A percentile compares a stretch with the other conserved stretches of the same genome.
Conservation (phyloP, 805 yeast genomes). For the Ogataea polymorpha region DNA sequence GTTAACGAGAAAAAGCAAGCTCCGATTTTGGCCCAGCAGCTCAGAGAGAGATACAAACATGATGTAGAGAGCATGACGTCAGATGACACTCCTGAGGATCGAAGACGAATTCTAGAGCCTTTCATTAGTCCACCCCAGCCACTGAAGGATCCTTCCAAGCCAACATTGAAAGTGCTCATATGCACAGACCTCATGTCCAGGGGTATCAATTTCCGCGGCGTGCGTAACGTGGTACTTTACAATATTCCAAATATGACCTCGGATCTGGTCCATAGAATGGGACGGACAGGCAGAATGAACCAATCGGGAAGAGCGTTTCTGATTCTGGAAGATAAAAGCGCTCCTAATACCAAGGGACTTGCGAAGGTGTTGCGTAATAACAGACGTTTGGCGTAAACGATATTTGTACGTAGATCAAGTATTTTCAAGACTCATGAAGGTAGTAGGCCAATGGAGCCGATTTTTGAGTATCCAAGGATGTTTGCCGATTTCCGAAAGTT, state of each 20-base stretch:
- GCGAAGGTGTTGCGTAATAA: constrained; percentile 63
- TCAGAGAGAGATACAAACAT: constrained; percentile 49
- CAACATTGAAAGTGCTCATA: constrained; percentile 61
- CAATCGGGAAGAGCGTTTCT: constrained; percentile 85
- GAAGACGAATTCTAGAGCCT: constrained; percentile 52
- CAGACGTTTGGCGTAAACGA: constrained; percentile 32
- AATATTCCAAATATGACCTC: constrained; percentile 84
- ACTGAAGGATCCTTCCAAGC: constrained; percentile 34
- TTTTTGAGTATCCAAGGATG: constrained; percentile 87
- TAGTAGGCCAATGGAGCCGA: constrained; percentile 53
- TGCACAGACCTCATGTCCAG: constrained; percentile 89
- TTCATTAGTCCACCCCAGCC: constrained; percentile 62
- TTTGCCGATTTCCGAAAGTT: constrained; percentile 54
- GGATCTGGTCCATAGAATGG: constrained; percentile 87
- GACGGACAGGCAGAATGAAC: constrained; percentile 92
- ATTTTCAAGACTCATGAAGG: constrained; percentile 10
- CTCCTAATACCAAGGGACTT: constrained; percentile 78
- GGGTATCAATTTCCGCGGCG: constrained; percentile 81
- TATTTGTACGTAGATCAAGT: constrained; percentile 3
- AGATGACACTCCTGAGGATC: constrained; percentile 55
- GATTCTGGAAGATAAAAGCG: constrained; percentile 63
- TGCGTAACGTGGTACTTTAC: constrained; percentile 76
- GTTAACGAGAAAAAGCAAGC: constrained; percentile 74
- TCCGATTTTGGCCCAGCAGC: constrained; percentile 49
- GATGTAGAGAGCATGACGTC: constrained; percentile 69